Evolutionary conservation across 2,329 filamentous ascomycete species (phyloP), one percentile per base, ranked within the genome.

Genomic region (Hypoxylon sp.): DNA sequence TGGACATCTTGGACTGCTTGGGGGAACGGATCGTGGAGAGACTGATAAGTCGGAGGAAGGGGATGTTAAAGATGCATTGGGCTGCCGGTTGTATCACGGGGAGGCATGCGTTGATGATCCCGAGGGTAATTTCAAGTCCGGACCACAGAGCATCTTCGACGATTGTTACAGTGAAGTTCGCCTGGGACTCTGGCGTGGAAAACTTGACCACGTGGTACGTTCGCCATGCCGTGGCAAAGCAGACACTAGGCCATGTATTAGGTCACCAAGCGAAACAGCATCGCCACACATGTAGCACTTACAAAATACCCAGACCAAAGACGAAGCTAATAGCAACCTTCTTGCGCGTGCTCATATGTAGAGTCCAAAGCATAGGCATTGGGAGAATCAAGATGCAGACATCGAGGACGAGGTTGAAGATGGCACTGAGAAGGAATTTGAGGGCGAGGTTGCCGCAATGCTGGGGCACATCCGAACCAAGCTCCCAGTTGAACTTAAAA

Each of bases 171-270:
- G 56, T 59, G 31, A 59, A 59, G 30, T 59, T 59, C 30, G 49
- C 13, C 14, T 50, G 44, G 2, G 56, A 30, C 35, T 49, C 56
- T 0, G 56, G 56, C 4, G 56, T 49, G 13, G 56, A 59, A 30
- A 59, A 59, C 27, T 59, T 46, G 27, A 59, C 56, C 13, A 59
- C 56, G 44, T 59, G 44, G 30, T 59, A 59, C 7, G 56, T 59
- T 35, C 56, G 56, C 56, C 56, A 59, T 13, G 56, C 56, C 3
- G 56, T 59, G 25, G 56, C 56, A 13, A 59, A 59, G 10, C 56
- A 59, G 30, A 59, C 56, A 59, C 56, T 59, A n/a, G 40, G 2
- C 11, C 42, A 46, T 46, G 22, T 1, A 46, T 46, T 22, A 46
- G n/a, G n/a, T 46, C 14, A 46, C 20, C 3, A 46, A 6, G 42